A percentile compares a stretch with the other conserved stretches of the same genome.
Evolutionary conservation across 805 yeast species (phyloP).

Genomic region (Candida glaebosa): DNA sequence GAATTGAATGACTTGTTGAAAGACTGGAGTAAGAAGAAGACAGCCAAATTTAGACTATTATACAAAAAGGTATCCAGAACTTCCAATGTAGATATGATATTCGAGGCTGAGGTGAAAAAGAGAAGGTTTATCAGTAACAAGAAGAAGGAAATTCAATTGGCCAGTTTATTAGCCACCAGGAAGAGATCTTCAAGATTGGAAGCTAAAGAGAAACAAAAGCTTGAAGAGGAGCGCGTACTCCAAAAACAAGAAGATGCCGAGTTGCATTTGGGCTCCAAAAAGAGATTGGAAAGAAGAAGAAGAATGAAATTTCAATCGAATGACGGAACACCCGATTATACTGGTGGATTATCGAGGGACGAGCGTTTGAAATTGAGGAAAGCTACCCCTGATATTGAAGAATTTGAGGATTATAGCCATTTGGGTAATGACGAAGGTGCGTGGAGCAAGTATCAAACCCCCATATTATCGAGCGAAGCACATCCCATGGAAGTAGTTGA

Average conservation of each 20-base stretch:
- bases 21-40: constrained; percentile 17
- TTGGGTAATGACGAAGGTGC: not conserved
- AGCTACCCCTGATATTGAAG: constrained; percentile 8
- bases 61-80: constrained; percentile 13
- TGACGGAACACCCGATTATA: constrained; percentile 13
- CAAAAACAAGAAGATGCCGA: constrained; percentile 45
- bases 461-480: not conserved
- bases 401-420: not conserved
- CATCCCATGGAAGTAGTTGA: too few relatives aligned
- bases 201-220: constrained; percentile 50
- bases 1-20: constrained; percentile 23
- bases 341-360: constrained; percentile 27
- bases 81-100: constrained; percentile 18
- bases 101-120: constrained; percentile 47
- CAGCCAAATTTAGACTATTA: constrained; percentile 22
- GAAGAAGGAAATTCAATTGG: constrained; percentile 62
- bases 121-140: constrained; percentile 52
- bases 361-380: constrained; percentile 32
- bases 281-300: constrained; percentile 41
- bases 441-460: not conserved
- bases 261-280: constrained; percentile 39
- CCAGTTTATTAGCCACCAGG: constrained; percentile 59
- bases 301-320: constrained; percentile 6
- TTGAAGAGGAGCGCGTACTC: constrained; percentile 50
- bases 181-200: constrained; percentile 73